Percentiles rank a stretch among this genome's conserved stretches.
Evolutionary conservation across 768 basidiomycete genomes (phyloP).

Genomic region (Calocybe gangraenosa): DNA sequence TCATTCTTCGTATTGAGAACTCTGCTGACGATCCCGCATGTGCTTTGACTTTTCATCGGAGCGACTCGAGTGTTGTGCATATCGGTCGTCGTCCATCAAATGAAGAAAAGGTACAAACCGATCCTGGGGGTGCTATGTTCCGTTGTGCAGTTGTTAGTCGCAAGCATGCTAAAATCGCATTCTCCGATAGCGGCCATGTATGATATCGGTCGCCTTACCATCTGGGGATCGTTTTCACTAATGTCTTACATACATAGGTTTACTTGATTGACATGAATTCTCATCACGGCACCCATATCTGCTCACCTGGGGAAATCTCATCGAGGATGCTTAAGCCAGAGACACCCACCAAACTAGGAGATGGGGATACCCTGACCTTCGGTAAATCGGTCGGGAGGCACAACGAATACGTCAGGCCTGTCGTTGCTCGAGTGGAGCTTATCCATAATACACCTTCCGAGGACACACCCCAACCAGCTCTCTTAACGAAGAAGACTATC

Average conservation of each 20-base stretch:
- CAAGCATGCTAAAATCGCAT: conserved; percentile 72
- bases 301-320: conserved; percentile 44
- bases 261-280: conserved; percentile 69
- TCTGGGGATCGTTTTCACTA: conserved; percentile 11
- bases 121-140: conserved; percentile 53
- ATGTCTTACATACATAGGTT: conserved; percentile 37
- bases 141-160: conserved; percentile 78
- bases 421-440: conserved; percentile 59
- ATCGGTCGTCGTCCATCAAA: conserved; percentile 67
- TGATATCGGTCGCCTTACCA: conserved; percentile 17
- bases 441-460: conserved; percentile 24
- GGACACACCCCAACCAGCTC: conserved; percentile 20
- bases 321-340: conserved; percentile 51
- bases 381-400: conserved; percentile 71
- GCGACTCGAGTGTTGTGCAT: conserved; percentile 45
- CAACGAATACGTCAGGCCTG: conserved; percentile 55
- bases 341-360: conserved; percentile 49
- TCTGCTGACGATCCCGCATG: conserved; percentile 40
- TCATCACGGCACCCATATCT: conserved; percentile 74
- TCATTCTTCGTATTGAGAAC: conserved; percentile 56
- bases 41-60: conserved; percentile 48
- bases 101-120: conserved; percentile 33
- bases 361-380: conserved; percentile 73
- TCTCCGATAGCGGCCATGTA: conserved; percentile 70
- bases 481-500: conserved; percentile 22